These are phyloP conservation scores for Diaporthe ampelina DNA, from an alignment of 2,329 filamentous ascomycete species.

Conservation along the genomic window DNA sequence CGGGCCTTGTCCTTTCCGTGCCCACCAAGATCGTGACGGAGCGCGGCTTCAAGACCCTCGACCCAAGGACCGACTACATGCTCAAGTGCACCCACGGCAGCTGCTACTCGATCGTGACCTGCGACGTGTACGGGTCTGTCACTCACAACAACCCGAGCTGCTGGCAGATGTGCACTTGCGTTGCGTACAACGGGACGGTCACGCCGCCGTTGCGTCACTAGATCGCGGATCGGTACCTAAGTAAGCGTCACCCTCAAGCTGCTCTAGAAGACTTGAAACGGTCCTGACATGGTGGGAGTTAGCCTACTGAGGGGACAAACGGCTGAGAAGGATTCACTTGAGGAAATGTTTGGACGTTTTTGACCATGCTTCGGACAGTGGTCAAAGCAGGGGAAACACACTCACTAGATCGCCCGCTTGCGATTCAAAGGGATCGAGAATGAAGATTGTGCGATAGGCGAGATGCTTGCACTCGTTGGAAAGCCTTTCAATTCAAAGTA, in stretches of 20 bases:
- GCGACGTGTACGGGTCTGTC: not conserved
- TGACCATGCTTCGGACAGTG: too few species aligned
- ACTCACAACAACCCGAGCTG: conserved; percentile 13
- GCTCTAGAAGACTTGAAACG: not conserved
- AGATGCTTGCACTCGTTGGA: not conserved
- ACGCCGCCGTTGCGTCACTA: not conserved
- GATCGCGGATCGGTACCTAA: not conserved
- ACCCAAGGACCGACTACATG: conserved; percentile 16
- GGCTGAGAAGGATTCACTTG: too few species aligned
- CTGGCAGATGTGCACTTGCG: conserved; percentile 19
- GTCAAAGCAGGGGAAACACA: not conserved
- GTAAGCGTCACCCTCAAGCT: not conserved
- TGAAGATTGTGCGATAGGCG: not conserved
- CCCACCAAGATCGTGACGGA: not conserved
- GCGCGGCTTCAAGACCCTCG: not conserved
- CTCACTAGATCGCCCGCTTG: too few species aligned
- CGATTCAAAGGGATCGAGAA: too few species aligned
- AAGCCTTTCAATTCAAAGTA: not conserved
- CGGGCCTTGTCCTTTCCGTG: conserved; percentile 2
- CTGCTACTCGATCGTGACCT: conserved; percentile 25
- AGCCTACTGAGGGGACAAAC: not conserved
- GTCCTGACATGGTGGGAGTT: not conserved
- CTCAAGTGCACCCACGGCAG: conserved; percentile 23
- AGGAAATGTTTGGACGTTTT: not conserved
- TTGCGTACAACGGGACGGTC: not conserved